Base-by-base conservation (phyloP, 2,329 filamentous ascomycete species). In the Sporothrix brasiliensis region DNA sequence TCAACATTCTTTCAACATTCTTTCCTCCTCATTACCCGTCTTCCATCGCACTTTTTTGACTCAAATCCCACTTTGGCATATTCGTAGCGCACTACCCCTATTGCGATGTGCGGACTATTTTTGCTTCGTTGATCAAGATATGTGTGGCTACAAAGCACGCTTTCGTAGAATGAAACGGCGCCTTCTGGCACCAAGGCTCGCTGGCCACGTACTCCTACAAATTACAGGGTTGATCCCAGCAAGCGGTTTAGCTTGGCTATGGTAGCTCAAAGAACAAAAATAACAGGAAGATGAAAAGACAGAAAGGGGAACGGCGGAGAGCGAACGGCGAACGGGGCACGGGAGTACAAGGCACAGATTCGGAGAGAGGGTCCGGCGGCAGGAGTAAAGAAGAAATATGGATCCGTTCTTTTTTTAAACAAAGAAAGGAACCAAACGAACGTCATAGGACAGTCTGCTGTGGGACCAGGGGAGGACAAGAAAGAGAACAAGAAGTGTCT, bases 161-260 rank as follows among this genome's bases (percentile, higher is more conserved):
- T 49, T 47, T 63, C 21, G 60, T 34, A 65, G 27, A 65, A 50
- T 50, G 47, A 50, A 52, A 66, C 63, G 47, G 63, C 47, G 27
- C 52, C 47, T 27, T 52, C 47, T 66, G 63, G 11, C 27, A 66
- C 63, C 66, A 56, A 68, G 14, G 66, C 53, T 68, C 34, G 50
- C 27, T 11, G n/a, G 5, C 16, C 13, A 11, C 34, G n/a, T 0
- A 52, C 41, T 30, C 63, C 47, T 30, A 66, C 63, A 65, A 24
- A 56, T 68, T 56, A 50, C 66, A 68, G 27, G 65, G 66, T 68
- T 68, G 50, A 68, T 47, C 66, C 66, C 66, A 24, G 66, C 50
- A 68, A n/a, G 47, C 50, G 30, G 39, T 30, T 47, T 47, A 63
- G 58, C 58, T 61, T 67, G 24, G 63, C 65, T 41, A 52, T 56